Evolutionary conservation across 2,329 filamentous ascomycete species (phyloP), one percentile per base, ranked within the genome.

Genomic region (Juglanconis juglandina): DNA sequence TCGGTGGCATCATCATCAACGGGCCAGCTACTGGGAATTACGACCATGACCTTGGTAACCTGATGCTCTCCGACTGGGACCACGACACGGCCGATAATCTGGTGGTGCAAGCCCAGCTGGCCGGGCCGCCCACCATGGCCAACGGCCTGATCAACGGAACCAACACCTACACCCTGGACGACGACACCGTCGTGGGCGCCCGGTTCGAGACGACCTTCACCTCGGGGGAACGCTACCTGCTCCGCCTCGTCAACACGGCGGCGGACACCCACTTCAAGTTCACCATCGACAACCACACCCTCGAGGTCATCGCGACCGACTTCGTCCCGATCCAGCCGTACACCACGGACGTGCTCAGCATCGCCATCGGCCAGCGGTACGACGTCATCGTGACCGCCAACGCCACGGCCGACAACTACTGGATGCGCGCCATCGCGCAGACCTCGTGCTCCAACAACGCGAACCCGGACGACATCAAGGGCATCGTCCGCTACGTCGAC

Each of bases 111-210:
- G 17, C 44, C 11, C 32, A 32, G 6, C 6, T 48, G 5, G 9
- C n/a, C 60, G 87, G 86, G 0, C 83, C 83, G 0, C 73, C 73
- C 0, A 75, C 78, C 35, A 73, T 71, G 30, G 75, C 85, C 65
- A 86, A 42, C 33, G 58, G 53, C 7, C 49, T 63, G 14, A 54
- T 61, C 24, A 62, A 64, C 46, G 63, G 63, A 10, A 54, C 47
- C 8, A 61, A 63, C 49, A 42, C 14, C 5, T 84, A 80, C 69
- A 81, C 79, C 66, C 84, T 81, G 63, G 72, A 83, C 68, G 83
- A 81, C 71, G 47, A 52, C 39, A 37, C 33, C 33, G 33, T 33
- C 5, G 50, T 52, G 10, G 56, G 50, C 14, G 41, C 49, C 8
- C 72, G 70, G 49, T 72, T 66, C 57, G 66, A 71, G 51, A 65